Conservation (phyloP, 306 rosid genomes). For the Urtica urens region DNA sequence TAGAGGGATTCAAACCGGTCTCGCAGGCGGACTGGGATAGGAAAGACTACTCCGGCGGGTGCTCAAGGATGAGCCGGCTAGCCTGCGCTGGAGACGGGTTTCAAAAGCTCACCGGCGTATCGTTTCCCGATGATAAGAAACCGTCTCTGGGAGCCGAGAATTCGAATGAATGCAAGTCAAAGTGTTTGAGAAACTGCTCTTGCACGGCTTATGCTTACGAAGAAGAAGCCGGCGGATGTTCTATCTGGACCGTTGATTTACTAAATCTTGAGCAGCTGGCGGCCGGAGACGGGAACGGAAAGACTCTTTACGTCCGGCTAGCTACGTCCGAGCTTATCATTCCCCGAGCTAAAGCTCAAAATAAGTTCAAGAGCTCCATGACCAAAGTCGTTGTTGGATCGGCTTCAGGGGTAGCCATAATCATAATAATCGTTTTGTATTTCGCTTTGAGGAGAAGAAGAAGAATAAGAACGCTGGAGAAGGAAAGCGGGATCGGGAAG, state of each 20-base stretch:
- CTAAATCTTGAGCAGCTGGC: constrained; percentile 22
- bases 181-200: constrained; percentile 28
- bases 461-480: too few species aligned
- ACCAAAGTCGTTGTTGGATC: constrained; percentile 25
- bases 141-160: neutral
- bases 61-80: constrained; percentile 17
- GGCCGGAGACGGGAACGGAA: constrained; percentile 8
- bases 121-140: neutral
- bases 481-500: constrained; percentile 8
- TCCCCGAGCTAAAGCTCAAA: too few species aligned
- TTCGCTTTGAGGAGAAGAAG: constrained; percentile 18
- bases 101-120: neutral
- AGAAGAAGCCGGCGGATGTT: constrained; percentile 45
- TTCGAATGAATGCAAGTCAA: neutral
- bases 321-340: constrained; percentile 21
- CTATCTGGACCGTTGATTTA: constrained; percentile 39
- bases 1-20: constrained; percentile 37
- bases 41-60: constrained; percentile 41
- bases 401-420: constrained; percentile 15
- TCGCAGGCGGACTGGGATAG: constrained; percentile 32
- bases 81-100: constrained; percentile 43
- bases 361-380: too few species aligned
- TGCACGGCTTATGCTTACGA: constrained; percentile 41
- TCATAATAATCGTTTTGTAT: constrained; percentile 21
- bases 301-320: constrained; percentile 31